Percentiles rank a stretch among this genome's conserved stretches.
Evolutionary conservation across 805 yeast genomes (phyloP).

Genomic region (Myxozyma melibiosi): DNA sequence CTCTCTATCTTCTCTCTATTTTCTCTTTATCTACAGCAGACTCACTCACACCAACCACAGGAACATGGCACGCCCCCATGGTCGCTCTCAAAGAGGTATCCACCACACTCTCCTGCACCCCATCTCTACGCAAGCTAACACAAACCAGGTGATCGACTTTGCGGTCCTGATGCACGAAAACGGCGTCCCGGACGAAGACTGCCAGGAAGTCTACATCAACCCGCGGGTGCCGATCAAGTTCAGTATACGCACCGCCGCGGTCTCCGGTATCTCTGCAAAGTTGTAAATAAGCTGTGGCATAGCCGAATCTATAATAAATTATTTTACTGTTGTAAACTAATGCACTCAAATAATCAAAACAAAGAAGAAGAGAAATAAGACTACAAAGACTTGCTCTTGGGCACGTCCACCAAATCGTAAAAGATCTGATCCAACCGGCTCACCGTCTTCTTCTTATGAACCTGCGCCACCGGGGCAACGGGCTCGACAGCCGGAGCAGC

Average conservation of each 20-base stretch:
- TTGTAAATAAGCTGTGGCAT: too few species aligned
- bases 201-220: conserved; percentile 73
- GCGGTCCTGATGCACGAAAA: conserved; percentile 88
- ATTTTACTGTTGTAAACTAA: too few species aligned
- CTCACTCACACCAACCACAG: conserved; percentile 36
- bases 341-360: background rate
- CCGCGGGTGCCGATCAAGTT: conserved; percentile 53
- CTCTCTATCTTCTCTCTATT: background rate
- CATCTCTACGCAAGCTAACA: background rate
- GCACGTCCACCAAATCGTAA: conserved; percentile 42
- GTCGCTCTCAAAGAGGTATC: conserved; percentile 62
- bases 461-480: conserved; percentile 7
- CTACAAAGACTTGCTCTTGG: conserved; percentile 35
- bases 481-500: conserved; percentile 8
- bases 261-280: background rate
- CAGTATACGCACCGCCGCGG: background rate
- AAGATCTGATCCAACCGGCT: conserved; percentile 27
- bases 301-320: too few species aligned
- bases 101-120: background rate
- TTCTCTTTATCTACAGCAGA: background rate
- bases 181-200: conserved; percentile 75
- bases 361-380: background rate
- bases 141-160: conserved; percentile 60
- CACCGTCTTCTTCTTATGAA: conserved; percentile 13
- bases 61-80: conserved; percentile 98